Conservation (phyloP, 495 filamentous ascomycete species). For the Glarea lozoyensis region DNA sequence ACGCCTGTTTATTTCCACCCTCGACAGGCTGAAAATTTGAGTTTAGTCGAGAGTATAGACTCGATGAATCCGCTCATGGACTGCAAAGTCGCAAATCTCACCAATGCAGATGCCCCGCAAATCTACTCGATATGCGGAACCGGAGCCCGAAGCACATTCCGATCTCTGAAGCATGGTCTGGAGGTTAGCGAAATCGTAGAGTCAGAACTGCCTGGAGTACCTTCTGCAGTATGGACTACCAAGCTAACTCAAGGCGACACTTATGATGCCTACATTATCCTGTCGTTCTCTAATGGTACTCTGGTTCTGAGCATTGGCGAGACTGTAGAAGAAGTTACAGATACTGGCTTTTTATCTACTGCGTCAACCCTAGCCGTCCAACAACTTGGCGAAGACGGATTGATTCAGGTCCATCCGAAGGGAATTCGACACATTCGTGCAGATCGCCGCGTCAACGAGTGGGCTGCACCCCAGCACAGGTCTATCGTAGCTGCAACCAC, state of each 20-base stretch:
- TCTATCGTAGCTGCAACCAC: conserved; percentile 94
- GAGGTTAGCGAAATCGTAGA: conserved; percentile 92
- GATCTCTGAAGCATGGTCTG: conserved; percentile 84
- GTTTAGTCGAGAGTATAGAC: conserved; percentile 75
- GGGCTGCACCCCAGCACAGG: conserved; percentile 85
- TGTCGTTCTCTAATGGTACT: conserved; percentile 61
- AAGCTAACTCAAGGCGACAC: conserved; percentile 76
- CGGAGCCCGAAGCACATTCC: conserved; percentile 79
- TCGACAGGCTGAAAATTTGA: conserved; percentile 69
- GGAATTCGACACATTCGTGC: conserved; percentile 85
- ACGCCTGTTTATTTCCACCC: conserved; percentile 77
- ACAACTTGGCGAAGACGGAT: conserved; percentile 84
- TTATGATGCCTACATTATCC: conserved; percentile 69
- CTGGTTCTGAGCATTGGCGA: conserved; percentile 91
- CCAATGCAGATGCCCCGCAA: conserved; percentile 88
- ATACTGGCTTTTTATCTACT: conserved; percentile 81
- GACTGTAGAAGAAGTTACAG: conserved; percentile 88
- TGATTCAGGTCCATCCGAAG: conserved; percentile 91
- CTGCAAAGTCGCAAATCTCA: conserved; percentile 81
- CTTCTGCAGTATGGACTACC: conserved; percentile 89
- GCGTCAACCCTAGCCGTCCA: conserved; percentile 87
- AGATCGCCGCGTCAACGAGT: conserved; percentile 80
- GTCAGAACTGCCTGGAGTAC: conserved; percentile 76
- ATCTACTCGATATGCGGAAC: conserved; percentile 89
- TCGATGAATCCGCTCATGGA: conserved; percentile 87